Conservation (phyloP, 805 yeast species). For the Spathaspora passalidarum region DNA sequence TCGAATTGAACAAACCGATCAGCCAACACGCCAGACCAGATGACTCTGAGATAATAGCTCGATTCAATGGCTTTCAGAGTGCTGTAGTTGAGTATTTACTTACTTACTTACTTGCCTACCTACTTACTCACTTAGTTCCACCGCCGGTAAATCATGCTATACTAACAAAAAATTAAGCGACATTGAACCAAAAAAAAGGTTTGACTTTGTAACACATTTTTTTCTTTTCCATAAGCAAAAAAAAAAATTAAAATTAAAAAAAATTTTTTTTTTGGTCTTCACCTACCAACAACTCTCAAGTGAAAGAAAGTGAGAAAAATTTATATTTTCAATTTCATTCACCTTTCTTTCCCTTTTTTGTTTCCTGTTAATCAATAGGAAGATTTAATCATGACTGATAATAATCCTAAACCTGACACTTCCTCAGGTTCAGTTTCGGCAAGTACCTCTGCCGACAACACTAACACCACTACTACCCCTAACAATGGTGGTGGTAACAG, state of each 20-base stretch:
- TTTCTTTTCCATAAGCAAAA: background rate
- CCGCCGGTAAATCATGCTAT: background rate
- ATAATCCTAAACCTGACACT: conserved; percentile 12
- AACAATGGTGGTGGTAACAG: background rate
- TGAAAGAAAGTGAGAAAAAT: background rate
- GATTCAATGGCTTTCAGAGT: too few species aligned
- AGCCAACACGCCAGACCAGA: too few species aligned
- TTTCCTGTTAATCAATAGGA: background rate
- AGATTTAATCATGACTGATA: conserved; percentile 13
- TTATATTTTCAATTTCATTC: conserved; percentile 1
- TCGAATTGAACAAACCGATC: too few species aligned
- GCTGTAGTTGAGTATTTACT: too few species aligned
- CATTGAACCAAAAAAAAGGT: background rate
- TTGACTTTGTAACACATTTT: background rate
- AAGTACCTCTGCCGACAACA: conserved; percentile 1
- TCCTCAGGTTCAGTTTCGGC: conserved; percentile 5
- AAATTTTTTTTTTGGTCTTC: background rate
- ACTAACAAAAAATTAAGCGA: background rate
- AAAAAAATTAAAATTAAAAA: background rate
- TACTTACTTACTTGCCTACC: too few species aligned
- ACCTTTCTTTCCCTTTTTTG: conserved; percentile 2
- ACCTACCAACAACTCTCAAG: background rate
- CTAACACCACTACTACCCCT: conserved; percentile 2
- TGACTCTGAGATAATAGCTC: too few species aligned
- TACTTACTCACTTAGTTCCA: too few species aligned